phyloP scores from a whole-genome alignment of 2,329 filamentous ascomycete genomes.

The Verticillium dahliae region DNA sequence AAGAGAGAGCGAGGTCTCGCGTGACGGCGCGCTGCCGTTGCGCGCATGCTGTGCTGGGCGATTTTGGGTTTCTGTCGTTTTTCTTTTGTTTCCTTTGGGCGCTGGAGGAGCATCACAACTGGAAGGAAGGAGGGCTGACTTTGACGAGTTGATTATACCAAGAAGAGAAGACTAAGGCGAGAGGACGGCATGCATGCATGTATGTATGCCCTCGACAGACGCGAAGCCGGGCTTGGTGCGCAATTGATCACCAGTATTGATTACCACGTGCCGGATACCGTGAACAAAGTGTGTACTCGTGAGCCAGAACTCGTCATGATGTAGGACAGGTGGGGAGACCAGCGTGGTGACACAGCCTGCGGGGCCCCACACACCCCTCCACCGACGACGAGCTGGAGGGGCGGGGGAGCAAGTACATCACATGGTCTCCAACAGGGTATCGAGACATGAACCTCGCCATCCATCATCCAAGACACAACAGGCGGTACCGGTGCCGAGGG shows the following conservation, averaged over 20 bases:
- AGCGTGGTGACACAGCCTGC: background rate
- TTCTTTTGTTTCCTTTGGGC: background rate
- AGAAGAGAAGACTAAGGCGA: background rate
- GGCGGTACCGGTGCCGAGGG: background rate
- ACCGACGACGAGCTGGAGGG: background rate
- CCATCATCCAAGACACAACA: background rate
- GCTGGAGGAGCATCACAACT: background rate
- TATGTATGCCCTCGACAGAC: background rate
- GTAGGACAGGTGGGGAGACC: background rate
- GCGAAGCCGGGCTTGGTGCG: background rate
- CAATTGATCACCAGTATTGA: background rate
- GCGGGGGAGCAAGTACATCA: background rate
- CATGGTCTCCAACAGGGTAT: background rate
- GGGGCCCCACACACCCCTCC: background rate
- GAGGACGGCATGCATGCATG: background rate
- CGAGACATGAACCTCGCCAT: background rate
- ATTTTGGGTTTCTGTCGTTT: background rate
- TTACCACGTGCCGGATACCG: too few relatives aligned
- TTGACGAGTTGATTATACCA: background rate
- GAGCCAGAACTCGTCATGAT: too few relatives aligned
- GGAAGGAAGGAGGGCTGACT: background rate
- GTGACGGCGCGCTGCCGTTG: background rate
- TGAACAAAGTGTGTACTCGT: background rate
- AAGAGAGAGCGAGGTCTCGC: background rate
- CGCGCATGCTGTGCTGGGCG: background rate